Evolutionary conservation across 2,329 filamentous ascomycete species (phyloP).

Genomic region (Cladosporium sp.): DNA sequence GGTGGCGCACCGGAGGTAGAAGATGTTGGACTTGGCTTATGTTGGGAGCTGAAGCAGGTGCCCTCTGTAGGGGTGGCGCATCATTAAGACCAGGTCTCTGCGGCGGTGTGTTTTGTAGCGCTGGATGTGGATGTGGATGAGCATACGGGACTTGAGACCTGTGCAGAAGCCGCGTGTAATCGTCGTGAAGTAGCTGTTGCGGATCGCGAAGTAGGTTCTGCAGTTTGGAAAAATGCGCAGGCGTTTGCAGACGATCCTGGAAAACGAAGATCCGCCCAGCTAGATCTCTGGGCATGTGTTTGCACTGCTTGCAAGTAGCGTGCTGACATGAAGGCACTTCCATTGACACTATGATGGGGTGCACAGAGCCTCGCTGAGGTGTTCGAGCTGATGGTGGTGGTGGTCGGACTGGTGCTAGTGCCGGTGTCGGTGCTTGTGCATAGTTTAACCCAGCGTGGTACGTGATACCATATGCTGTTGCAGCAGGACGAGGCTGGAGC

Average conservation of each 20-base stretch:
- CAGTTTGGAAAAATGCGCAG: background rate
- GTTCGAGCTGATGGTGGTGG: background rate
- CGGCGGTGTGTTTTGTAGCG: background rate
- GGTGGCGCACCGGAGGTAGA: background rate
- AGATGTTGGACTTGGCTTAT: background rate
- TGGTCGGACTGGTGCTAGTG: background rate
- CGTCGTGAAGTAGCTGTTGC: background rate
- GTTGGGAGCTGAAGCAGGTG: background rate
- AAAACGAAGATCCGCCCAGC: conserved; percentile 1
- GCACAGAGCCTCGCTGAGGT: background rate
- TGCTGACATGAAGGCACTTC: background rate
- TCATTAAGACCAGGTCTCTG: background rate
- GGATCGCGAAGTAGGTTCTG: conserved; percentile 2
- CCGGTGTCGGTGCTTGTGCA: background rate
- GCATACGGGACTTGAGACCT: background rate
- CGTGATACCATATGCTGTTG: background rate
- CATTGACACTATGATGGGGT: conserved; percentile 2
- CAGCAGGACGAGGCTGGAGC: background rate
- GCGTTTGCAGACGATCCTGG: background rate
- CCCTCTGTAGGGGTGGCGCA: background rate
- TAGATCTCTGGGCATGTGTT: background rate
- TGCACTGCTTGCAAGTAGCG: background rate
- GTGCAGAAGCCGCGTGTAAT: background rate
- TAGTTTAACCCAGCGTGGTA: background rate
- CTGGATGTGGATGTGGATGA: background rate